Conservation (phyloP, 352 stramenopile species). For the Pythium periplocum region DNA sequence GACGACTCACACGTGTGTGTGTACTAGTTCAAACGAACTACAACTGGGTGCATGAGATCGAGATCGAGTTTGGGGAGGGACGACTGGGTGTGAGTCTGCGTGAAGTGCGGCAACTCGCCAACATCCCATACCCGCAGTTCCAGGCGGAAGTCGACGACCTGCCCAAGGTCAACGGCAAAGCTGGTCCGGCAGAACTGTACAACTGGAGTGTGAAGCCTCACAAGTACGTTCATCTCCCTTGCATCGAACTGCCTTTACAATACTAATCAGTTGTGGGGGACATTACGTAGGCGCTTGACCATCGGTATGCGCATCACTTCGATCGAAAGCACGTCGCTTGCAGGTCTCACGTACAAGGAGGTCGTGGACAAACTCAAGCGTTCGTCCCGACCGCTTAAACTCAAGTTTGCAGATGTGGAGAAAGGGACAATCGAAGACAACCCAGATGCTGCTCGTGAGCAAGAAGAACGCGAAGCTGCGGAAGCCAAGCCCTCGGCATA, state of each 20-base stretch:
- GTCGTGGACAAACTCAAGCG: conserved; percentile 75
- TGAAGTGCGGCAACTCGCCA: conserved; percentile 70
- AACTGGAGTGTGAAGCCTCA: conserved; percentile 87
- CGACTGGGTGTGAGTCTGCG: conserved; percentile 77
- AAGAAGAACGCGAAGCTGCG: conserved; percentile 16
- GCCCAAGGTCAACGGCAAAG: conserved; percentile 83
- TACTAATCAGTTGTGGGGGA: conserved; percentile 2
- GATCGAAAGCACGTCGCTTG: conserved; percentile 65
- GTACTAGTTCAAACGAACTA: conserved; percentile 38
- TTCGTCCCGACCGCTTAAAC: conserved; percentile 61
- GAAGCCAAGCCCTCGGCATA: conserved; percentile 48
- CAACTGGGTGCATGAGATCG: conserved; percentile 79
- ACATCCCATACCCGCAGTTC: conserved; percentile 78
- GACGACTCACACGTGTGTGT: conserved; percentile 1
- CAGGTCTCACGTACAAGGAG: conserved; percentile 78
- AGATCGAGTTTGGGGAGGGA: conserved; percentile 82
- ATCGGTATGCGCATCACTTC: conserved; percentile 82
- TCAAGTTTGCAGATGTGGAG: conserved; percentile 77
- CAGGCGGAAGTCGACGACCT: conserved; percentile 87
- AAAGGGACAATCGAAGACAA: conserved; percentile 76
- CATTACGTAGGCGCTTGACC: conserved; percentile 39
- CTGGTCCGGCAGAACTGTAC: conserved; percentile 78
- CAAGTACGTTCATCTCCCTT: conserved; percentile 22
- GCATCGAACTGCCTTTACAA: too few species aligned
- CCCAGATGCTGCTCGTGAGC: conserved; percentile 22